Evolutionary conservation across 306 rosid species (phyloP).

Genomic region (Oxytropis ochrocephala): DNA sequence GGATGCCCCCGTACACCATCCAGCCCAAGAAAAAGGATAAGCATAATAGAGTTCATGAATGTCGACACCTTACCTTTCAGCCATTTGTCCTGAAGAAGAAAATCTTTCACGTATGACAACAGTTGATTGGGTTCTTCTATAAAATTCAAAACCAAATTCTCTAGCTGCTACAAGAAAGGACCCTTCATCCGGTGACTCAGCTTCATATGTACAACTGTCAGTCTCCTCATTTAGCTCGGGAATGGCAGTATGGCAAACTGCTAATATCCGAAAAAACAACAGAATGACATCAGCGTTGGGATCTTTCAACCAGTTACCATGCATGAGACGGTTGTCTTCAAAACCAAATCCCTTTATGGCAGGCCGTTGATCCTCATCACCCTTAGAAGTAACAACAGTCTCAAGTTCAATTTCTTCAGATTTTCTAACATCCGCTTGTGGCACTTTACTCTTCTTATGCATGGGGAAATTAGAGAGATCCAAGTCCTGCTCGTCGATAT

Average conservation of each 20-base stretch:
- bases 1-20: conserved; percentile 32
- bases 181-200: conserved; percentile 98
- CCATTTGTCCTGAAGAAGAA: conserved; percentile 41
- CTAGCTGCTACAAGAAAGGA: conserved; percentile 95
- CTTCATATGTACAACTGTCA: conserved; percentile 70
- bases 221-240: conserved; percentile 82
- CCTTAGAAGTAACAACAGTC: conserved; percentile 52
- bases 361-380: conserved; percentile 37
- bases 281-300: conserved; percentile 45
- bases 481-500: conserved; percentile 52
- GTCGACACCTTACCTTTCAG: conserved; percentile 59
- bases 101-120: conserved; percentile 56
- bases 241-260: conserved; percentile 93
- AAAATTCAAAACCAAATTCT: conserved; percentile 95
- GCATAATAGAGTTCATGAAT: conserved; percentile 2
- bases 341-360: conserved; percentile 84
- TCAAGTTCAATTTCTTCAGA: conserved; percentile 63
- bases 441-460: conserved; percentile 19
- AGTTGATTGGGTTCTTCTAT: conserved; percentile 76
- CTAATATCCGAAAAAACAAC: conserved; percentile 75
- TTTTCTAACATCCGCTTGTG: conserved; percentile 23
- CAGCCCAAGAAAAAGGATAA: background rate
- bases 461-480: conserved; percentile 50
- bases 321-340: conserved; percentile 74
- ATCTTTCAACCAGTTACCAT: conserved; percentile 78